phyloP scores from a whole-genome alignment of 1,284 basidiomycete species.

The Tilletia setariae region DNA sequence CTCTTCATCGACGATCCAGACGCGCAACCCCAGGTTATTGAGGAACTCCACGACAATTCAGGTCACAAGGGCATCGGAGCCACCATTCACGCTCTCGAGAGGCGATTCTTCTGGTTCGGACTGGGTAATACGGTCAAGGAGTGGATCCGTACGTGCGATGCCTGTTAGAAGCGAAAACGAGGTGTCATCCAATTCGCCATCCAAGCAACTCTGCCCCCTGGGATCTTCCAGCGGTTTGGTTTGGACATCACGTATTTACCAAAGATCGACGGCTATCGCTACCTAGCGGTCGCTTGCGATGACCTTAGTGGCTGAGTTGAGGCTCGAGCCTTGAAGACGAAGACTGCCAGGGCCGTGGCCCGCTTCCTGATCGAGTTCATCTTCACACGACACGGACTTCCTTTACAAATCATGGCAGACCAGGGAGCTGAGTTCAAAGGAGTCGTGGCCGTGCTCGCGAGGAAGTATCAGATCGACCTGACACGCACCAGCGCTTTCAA shows the following conservation, averaged over 20 bases:
- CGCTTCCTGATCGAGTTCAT: conserved; percentile 10
- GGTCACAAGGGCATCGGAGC: not conserved
- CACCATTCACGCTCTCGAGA: not conserved
- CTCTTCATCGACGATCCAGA: not conserved
- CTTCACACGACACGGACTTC: conserved; percentile 18
- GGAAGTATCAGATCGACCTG: not conserved
- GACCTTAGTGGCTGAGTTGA: conserved; percentile 19
- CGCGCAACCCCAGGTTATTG: not conserved
- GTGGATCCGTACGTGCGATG: not conserved
- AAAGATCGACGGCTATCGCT: conserved; percentile 15
- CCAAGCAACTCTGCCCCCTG: not conserved
- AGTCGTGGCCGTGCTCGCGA: not conserved
- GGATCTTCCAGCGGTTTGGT: not conserved
- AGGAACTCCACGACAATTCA: not conserved
- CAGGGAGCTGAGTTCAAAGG: not conserved
- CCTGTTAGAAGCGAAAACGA: not conserved
- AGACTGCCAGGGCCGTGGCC: conserved; percentile 7
- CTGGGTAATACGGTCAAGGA: not conserved
- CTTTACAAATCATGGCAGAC: not conserved
- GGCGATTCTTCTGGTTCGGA: not conserved
- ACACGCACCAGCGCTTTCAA: not conserved
- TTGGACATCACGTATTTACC: not conserved
- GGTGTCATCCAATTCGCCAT: not conserved
- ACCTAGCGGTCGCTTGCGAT: conserved; percentile 18
- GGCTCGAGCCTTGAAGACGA: not conserved